A percentile compares a stretch with the other conserved stretches of the same genome.
These are phyloP conservation scores for Picea glauca DNA, from an alignment of 75 land plant genomes.

Conservation along the genomic window DNA sequence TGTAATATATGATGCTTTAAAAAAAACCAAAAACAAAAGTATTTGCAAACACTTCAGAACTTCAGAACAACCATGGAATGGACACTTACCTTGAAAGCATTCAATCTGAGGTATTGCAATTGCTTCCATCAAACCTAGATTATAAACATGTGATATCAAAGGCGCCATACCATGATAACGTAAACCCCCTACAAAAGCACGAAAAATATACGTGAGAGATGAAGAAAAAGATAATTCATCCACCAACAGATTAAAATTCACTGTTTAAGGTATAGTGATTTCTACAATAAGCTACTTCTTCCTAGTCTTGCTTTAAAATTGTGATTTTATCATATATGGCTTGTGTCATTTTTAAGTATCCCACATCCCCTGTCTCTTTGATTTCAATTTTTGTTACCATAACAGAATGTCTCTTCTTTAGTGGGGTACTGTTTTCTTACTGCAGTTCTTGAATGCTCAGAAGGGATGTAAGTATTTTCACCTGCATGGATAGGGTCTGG, in stretches of 20 bases:
- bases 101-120: conserved; percentile 78
- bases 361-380: not conserved
- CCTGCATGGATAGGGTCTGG: conserved; percentile 99
- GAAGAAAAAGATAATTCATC: not conserved
- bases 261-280: not conserved
- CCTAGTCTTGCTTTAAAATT: not conserved
- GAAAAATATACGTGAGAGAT: not conserved
- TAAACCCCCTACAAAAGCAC: conserved; percentile 57
- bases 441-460: not conserved
- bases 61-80: not conserved
- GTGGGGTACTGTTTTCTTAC: not conserved
- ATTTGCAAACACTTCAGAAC: not conserved
- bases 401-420: not conserved
- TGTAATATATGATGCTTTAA: too few relatives aligned
- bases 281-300: not conserved
- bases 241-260: not conserved
- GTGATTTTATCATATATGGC: not conserved
- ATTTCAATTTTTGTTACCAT: not conserved
- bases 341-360: not conserved
- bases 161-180: conserved; percentile 99
- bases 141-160: conserved; percentile 82
- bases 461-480: conserved; percentile 13
- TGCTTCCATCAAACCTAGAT: conserved; percentile 84
- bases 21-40: not conserved
- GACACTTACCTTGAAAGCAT: conserved; percentile 75